Evolutionary conservation across 352 stramenopile species (phyloP).

Genomic region (Phytophthora vignae): DNA sequence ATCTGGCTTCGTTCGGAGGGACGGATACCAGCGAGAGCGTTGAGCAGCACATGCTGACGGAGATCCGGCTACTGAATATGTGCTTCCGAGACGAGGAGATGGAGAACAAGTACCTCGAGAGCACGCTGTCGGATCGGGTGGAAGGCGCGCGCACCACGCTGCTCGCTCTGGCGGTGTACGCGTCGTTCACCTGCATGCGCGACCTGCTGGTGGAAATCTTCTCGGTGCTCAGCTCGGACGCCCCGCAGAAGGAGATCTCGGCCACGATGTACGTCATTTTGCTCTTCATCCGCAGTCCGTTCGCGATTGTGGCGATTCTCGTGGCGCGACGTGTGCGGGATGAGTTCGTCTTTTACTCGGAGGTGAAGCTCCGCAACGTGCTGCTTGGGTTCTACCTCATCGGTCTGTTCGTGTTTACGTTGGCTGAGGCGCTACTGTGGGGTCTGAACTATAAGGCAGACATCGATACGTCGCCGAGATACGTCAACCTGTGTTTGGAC

Average conservation of each 20-base stretch:
- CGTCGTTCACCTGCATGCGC: conserved; percentile 70
- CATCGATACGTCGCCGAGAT: conserved; percentile 69
- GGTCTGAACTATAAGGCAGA: conserved; percentile 61
- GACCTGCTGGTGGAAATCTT: conserved; percentile 68
- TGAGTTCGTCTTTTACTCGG: conserved; percentile 66
- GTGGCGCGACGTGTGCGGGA: conserved; percentile 47
- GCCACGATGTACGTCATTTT: conserved; percentile 49
- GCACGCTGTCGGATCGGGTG: conserved; percentile 63
- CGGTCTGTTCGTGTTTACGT: conserved; percentile 59
- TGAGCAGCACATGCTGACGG: conserved; percentile 69
- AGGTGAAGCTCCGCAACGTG: conserved; percentile 71
- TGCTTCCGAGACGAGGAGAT: conserved; percentile 76
- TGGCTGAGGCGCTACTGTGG: conserved; percentile 65
- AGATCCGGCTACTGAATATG: conserved; percentile 70
- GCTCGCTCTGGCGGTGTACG: conserved; percentile 62
- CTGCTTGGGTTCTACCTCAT: conserved; percentile 67
- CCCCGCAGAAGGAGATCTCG: conserved; percentile 22
- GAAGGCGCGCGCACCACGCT: conserved; percentile 72
- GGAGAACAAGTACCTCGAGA: conserved; percentile 80
- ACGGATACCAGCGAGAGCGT: conserved; percentile 50
- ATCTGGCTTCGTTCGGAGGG: conserved; percentile 43
- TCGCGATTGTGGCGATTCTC: conserved; percentile 44
- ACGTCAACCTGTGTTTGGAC: conserved; percentile 84
- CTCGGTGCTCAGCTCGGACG: conserved; percentile 32
- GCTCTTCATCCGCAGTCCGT: conserved; percentile 40